These are phyloP conservation scores for Boletus bicolor DNA, from an alignment of 768 basidiomycete genomes.

Conservation along the genomic window DNA sequence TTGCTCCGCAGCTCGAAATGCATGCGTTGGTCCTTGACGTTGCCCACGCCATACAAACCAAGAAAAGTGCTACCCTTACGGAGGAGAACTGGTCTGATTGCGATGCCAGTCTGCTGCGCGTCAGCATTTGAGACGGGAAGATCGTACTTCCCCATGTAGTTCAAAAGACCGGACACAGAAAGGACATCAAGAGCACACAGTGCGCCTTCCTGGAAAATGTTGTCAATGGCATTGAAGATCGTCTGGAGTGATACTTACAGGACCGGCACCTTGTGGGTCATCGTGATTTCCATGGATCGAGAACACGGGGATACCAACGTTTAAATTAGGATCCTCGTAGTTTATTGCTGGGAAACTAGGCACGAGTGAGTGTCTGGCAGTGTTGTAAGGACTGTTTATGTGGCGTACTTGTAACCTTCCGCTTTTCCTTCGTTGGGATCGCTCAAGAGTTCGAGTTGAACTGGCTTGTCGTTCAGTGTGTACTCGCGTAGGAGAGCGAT, in stretches of 20 bases:
- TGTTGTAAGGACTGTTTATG: background rate
- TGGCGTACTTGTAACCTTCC: slow-evolving; percentile 71
- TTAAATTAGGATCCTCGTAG: slow-evolving; percentile 95
- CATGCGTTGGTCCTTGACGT: slow-evolving; percentile 95
- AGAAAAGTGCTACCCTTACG: slow-evolving; percentile 82
- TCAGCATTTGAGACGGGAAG: slow-evolving; percentile 69
- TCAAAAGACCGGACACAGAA: slow-evolving; percentile 89
- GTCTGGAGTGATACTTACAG: slow-evolving; percentile 47
- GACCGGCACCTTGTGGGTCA: slow-evolving; percentile 94
- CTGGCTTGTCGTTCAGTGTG: slow-evolving; percentile 81
- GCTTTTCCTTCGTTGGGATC: slow-evolving; percentile 91
- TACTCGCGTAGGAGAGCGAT: slow-evolving; percentile 89
- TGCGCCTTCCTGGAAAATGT: slow-evolving; percentile 75
- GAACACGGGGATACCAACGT: slow-evolving; percentile 94
- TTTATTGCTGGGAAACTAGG: slow-evolving; percentile 92
- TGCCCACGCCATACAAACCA: slow-evolving; percentile 95
- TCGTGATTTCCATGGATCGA: slow-evolving; percentile 99
- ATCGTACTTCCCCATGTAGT: slow-evolving; percentile 98
- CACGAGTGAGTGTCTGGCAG: background rate
- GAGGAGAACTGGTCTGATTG: slow-evolving; percentile 85
- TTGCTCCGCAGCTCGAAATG: slow-evolving; percentile 94
- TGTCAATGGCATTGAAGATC: background rate
- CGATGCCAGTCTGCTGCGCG: slow-evolving; percentile 69
- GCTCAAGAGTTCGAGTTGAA: slow-evolving; percentile 88
- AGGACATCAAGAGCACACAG: slow-evolving; percentile 93